phyloP scores from a whole-genome alignment of 1,284 basidiomycete genomes.

The Somion occarium region DNA sequence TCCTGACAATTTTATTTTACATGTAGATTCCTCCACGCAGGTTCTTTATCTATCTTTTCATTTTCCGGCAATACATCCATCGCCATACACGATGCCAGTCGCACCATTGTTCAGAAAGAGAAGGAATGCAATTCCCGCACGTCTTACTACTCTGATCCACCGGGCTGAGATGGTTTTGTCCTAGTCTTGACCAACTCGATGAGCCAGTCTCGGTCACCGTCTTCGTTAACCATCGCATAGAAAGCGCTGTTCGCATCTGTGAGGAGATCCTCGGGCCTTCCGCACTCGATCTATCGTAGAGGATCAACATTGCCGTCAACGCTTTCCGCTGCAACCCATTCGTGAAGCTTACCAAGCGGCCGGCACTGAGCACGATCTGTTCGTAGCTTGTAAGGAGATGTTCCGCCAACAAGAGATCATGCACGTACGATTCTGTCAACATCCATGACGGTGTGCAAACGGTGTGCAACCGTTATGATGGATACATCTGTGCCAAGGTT shows the following conservation, averaged over 20 bases:
- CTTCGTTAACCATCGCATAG: background rate
- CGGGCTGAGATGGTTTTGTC: too few relatives aligned
- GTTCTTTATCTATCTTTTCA: too few relatives aligned
- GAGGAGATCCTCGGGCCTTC: background rate
- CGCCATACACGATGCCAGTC: too few relatives aligned
- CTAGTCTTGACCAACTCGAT: too few relatives aligned
- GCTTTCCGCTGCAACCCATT: background rate
- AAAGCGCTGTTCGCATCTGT: background rate
- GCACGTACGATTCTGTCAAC: slow-evolving; percentile 24
- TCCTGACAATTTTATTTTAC: too few relatives aligned
- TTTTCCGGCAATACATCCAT: too few relatives aligned
- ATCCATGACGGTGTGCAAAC: slow-evolving; percentile 47
- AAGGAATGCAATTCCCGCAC: too few relatives aligned
- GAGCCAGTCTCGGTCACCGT: background rate
- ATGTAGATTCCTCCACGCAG: too few relatives aligned
- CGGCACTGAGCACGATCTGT: slow-evolving; percentile 39
- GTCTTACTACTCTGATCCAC: too few relatives aligned
- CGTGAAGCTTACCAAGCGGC: slow-evolving; percentile 26
- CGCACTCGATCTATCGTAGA: background rate
- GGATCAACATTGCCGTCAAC: background rate
- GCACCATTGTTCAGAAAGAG: too few relatives aligned
- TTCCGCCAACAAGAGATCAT: slow-evolving; percentile 14
- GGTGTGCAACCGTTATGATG: slow-evolving; percentile 63
- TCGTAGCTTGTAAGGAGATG: background rate
- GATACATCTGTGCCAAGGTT: slow-evolving; percentile 52